A percentile compares a stretch with the other conserved stretches of the same genome.
Evolutionary conservation across 441 rosid species (phyloP).

Genomic region (Adansonia rubrostipa): DNA sequence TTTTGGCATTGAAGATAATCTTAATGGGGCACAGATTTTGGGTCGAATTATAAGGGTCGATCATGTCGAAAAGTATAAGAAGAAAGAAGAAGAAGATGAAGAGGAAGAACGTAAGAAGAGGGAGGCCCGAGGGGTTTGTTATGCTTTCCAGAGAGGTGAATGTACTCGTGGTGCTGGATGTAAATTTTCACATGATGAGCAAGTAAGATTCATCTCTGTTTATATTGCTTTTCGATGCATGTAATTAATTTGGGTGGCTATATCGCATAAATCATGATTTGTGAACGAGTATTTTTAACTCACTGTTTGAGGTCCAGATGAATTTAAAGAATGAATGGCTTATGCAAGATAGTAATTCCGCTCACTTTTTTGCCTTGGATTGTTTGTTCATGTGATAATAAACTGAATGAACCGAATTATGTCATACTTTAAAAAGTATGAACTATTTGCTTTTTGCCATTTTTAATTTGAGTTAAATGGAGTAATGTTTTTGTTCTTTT

Average conservation of each 20-base stretch:
- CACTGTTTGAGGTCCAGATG: not conserved
- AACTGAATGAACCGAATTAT: not conserved
- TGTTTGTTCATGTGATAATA: not conserved
- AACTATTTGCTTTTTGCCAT: not conserved
- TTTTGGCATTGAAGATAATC: conserved; percentile 59
- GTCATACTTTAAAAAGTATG: not conserved
- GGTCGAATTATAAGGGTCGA: conserved; percentile 79
- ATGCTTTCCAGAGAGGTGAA: conserved; percentile 91
- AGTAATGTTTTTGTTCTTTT: not conserved
- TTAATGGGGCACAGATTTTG: conserved; percentile 75
- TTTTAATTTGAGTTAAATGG: not conserved
- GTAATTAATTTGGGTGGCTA: not conserved
- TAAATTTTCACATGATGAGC: conserved; percentile 88
- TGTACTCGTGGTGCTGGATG: conserved; percentile 86
- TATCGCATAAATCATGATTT: not conserved
- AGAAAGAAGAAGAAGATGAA: conserved; percentile 91
- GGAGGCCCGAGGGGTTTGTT: conserved; percentile 91
- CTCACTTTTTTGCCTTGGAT: not conserved
- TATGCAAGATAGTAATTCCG: not conserved
- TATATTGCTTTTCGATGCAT: not conserved
- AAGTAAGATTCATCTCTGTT: conserved; percentile 48
- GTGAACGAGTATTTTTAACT: not conserved
- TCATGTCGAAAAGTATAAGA: conserved; percentile 70
- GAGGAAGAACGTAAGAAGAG: conserved; percentile 62
- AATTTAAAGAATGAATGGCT: not conserved